Percentiles rank a stretch among this genome's conserved stretches.
Evolutionary conservation across 768 basidiomycete genomes (phyloP).

Genomic region (Rhodocollybia butyracea): DNA sequence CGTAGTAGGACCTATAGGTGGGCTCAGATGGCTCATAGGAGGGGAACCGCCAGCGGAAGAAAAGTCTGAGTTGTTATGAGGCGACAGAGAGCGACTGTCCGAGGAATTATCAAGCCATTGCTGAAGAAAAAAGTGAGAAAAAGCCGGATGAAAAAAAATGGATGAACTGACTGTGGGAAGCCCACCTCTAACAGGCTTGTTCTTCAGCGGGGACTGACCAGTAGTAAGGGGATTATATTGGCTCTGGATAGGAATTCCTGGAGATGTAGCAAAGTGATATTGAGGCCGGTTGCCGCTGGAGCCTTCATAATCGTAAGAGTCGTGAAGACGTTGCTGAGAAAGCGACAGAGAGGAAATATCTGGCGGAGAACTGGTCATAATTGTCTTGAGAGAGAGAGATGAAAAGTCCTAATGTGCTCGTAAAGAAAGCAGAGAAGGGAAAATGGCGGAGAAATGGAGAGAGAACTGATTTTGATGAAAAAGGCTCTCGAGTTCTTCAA

Average conservation of each 20-base stretch:
- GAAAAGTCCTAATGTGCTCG: background rate
- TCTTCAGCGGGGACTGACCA: conserved; percentile 68
- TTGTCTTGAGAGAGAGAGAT: conserved; percentile 15
- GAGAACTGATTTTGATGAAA: conserved; percentile 3
- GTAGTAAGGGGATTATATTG: conserved; percentile 56
- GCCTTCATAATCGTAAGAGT: conserved; percentile 82
- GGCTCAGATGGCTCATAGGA: conserved; percentile 47
- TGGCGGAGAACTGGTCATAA: conserved; percentile 81
- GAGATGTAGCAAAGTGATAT: conserved; percentile 70
- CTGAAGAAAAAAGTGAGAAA: conserved; percentile 34
- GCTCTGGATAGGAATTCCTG: conserved; percentile 51
- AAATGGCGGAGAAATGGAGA: background rate
- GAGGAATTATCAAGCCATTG: conserved; percentile 83
- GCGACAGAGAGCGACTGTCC: conserved; percentile 81
- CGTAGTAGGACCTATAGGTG: conserved; percentile 46
- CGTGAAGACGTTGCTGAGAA: conserved; percentile 74
- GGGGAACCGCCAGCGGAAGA: conserved; percentile 86
- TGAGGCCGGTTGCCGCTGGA: conserved; percentile 48
- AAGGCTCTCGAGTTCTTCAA: background rate
- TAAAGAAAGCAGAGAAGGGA: conserved; percentile 4
- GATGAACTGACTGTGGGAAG: conserved; percentile 64
- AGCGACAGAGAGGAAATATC: conserved; percentile 79
- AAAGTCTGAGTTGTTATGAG: conserved; percentile 85
- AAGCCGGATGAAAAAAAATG: background rate
- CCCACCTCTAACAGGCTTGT: conserved; percentile 56